These are phyloP conservation scores for Daphne laureola DNA, from an alignment of 441 rosid genomes.

Conservation along the genomic window DNA sequence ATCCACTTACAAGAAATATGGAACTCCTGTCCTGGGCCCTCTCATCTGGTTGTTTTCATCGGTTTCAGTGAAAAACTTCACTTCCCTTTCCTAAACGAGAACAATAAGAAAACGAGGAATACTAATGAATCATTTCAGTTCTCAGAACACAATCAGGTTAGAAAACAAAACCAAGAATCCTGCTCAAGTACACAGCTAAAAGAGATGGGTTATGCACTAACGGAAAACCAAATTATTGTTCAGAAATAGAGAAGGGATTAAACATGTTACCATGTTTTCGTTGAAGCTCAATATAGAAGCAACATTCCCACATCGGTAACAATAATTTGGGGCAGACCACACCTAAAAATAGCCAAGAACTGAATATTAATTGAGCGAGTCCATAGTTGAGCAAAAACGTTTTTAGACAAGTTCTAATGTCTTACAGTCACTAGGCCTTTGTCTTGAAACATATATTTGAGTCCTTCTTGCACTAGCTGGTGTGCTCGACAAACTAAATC, in stretches of 20 bases:
- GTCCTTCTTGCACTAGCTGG: constrained; percentile 99
- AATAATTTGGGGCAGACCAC: constrained; percentile 99
- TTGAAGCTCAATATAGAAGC: constrained; percentile 98
- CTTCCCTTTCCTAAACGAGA: constrained; percentile 74
- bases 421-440: constrained; percentile 98
- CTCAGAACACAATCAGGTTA: not conserved
- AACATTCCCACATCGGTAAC: constrained; percentile 98
- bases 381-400: constrained; percentile 8
- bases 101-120: not conserved
- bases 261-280: constrained; percentile 86
- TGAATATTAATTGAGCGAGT: constrained; percentile 18
- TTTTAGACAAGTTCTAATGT: constrained; percentile 10
- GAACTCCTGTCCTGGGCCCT: constrained; percentile 98
- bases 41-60: constrained; percentile 99
- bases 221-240: not conserved
- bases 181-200: not conserved
- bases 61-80: constrained; percentile 94
- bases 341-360: constrained; percentile 45
- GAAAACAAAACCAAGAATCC: not conserved
- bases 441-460: constrained; percentile 99
- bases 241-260: not conserved
- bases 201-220: not conserved
- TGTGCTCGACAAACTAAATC: constrained; percentile 98
- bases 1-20: constrained; percentile 67
- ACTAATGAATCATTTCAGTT: not conserved